These are phyloP conservation scores for Yarrowia sp. DNA, from an alignment of 805 yeast species.

Conservation along the genomic window DNA sequence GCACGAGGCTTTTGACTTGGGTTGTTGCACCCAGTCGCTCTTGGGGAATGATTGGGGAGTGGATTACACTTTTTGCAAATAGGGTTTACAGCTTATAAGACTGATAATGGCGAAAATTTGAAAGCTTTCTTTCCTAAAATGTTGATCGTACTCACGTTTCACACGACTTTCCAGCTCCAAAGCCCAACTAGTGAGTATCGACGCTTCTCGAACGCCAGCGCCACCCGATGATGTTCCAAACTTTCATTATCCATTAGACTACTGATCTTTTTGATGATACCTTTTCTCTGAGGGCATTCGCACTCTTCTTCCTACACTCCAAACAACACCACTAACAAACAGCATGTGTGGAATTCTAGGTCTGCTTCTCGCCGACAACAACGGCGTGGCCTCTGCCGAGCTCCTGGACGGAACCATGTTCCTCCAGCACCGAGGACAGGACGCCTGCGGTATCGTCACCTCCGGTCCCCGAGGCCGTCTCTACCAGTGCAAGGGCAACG, in stretches of 20 bases:
- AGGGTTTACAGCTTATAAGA: constrained; percentile 20
- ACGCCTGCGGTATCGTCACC: constrained; percentile 98
- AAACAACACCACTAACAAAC: not conserved
- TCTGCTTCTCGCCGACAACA: constrained; percentile 73
- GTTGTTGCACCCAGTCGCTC: not conserved
- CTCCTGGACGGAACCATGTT: constrained; percentile 88
- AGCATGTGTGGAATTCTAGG: constrained; percentile 95
- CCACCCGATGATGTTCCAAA: constrained; percentile 24
- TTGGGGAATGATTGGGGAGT: not conserved
- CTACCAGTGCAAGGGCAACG: constrained; percentile 97
- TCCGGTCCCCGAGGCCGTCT: constrained; percentile 91
- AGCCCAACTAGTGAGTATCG: constrained; percentile 26
- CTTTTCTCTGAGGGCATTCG: constrained; percentile 19
- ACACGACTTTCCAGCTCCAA: constrained; percentile 5
- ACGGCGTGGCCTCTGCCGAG: constrained; percentile 77
- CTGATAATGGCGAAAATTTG: constrained; percentile 24
- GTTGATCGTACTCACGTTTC: constrained; percentile 26
- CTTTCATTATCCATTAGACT: constrained; percentile 26
- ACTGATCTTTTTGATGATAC: constrained; percentile 26
- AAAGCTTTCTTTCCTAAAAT: constrained; percentile 25
- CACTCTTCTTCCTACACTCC: not conserved
- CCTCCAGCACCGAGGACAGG: constrained; percentile 97
- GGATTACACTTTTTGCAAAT: constrained; percentile 17
- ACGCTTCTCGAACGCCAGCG: not conserved
- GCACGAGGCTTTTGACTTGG: constrained; percentile 12